Conservation (phyloP, 2,329 filamentous ascomycete species). For the Pseudopyrenochaeta lycopersici region DNA sequence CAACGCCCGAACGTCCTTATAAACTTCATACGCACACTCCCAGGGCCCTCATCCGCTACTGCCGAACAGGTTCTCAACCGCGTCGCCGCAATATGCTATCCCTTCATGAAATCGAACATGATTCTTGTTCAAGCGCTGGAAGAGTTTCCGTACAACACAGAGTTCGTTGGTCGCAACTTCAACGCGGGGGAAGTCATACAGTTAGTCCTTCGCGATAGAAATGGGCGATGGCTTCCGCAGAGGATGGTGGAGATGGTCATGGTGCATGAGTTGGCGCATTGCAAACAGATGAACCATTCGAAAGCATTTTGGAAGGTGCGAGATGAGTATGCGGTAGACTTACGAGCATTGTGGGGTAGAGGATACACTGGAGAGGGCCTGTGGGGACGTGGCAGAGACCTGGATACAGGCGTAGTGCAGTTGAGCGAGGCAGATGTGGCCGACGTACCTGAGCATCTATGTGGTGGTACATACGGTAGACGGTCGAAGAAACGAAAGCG, state of each 20-base stretch:
- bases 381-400: constrained; percentile 76
- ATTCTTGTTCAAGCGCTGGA: constrained; percentile 68
- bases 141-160: constrained; percentile 80
- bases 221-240: constrained; percentile 78
- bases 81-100: constrained; percentile 74
- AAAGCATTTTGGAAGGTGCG: constrained; percentile 82
- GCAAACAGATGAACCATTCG: constrained; percentile 91
- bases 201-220: constrained; percentile 76
- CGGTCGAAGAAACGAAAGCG: constrained; percentile 62
- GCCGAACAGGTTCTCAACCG: constrained; percentile 48
- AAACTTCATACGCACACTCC: constrained; percentile 84
- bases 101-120: constrained; percentile 61
- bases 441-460: constrained; percentile 68
- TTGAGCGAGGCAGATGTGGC: constrained; percentile 30
- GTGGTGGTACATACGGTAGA: constrained; percentile 78
- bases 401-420: constrained; percentile 58
- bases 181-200: constrained; percentile 89
- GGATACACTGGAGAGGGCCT: constrained; percentile 82
- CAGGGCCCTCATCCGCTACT: constrained; percentile 59
- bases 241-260: constrained; percentile 91
- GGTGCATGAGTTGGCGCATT: constrained; percentile 91
- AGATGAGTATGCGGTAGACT: constrained; percentile 74
- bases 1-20: constrained; percentile 80
- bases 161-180: constrained; percentile 90
- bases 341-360: constrained; percentile 74